Evolutionary conservation across 495 filamentous ascomycete genomes (phyloP).

Genomic region (Hypoxylon lienhwacheense): DNA sequence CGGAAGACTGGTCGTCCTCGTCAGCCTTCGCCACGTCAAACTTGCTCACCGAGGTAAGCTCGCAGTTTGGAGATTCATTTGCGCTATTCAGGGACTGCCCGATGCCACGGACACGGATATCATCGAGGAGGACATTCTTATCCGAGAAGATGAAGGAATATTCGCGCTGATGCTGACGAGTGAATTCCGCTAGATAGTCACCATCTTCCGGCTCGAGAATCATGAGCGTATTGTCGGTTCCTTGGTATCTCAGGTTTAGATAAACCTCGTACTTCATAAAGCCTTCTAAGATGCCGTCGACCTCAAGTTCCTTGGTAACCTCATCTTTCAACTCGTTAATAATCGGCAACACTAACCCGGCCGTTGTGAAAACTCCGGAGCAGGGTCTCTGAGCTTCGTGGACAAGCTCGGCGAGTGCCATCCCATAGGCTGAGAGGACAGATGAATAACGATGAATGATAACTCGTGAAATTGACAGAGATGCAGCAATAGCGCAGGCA

Average conservation of each 20-base stretch:
- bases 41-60: background rate
- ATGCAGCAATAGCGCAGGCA: constrained; percentile 76
- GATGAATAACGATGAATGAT: constrained; percentile 79
- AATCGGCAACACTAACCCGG: constrained; percentile 13
- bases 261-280: constrained; percentile 70
- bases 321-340: constrained; percentile 59
- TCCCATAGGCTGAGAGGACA: constrained; percentile 80
- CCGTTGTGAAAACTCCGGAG: background rate
- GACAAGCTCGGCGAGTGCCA: constrained; percentile 82
- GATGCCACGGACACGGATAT: constrained; percentile 74
- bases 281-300: constrained; percentile 63
- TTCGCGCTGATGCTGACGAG: constrained; percentile 73
- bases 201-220: constrained; percentile 58
- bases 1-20: constrained; percentile 40
- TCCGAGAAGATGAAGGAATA: constrained; percentile 77
- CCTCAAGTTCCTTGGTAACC: constrained; percentile 54
- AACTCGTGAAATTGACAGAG: constrained; percentile 70
- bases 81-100: constrained; percentile 63
- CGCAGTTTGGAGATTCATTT: constrained; percentile 29
- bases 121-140: constrained; percentile 66
- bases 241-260: constrained; percentile 71
- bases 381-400: constrained; percentile 69
- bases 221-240: constrained; percentile 74
- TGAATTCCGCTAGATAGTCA: constrained; percentile 54
- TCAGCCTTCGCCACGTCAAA: constrained; percentile 47